Evolutionary conservation across 129 eudicot genomes (phyloP), one percentile per base, ranked within the genome.

Genomic region (Artemisia annua): DNA sequence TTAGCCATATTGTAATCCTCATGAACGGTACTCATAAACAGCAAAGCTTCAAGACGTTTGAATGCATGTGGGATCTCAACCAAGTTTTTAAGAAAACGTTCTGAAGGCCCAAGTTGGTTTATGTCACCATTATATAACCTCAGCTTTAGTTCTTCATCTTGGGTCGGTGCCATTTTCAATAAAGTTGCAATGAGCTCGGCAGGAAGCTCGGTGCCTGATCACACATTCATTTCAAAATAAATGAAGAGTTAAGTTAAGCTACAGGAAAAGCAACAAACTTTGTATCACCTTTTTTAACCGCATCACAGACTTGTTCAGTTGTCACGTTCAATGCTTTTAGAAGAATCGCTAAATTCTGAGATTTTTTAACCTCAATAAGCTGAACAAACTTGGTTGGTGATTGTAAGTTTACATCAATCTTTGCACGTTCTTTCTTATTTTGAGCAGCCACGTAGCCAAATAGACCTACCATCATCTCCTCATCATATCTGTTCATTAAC

Each of bases 91-190:
- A 93, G 88, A 68, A 93, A 93, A 65, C 88, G 86, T 70, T 93
- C 98, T 26, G 97, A 90, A 2, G 92, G 87, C 35, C 97, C 92
- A 15, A 93, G 96, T 13, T 75, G 85, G 59, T 83, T 75, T 48
- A 86, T 16, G 52, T 87, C 96, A 7, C 94, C 98, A 79, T 15
- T 69, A 56, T 70, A 89, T 71, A 85, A 69, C 81, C 87, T 74
- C 18, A 93, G 87, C 68, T 86, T 93, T 30, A 82, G 68, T 67
- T 93, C 98, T 87, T 93, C 98, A 3, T 89, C 98, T 51, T 80
- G 60, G 53, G 89, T 89, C 2, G 98, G 98, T 63, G 96, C 87
- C 98, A 93, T 89, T 82, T 79, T 93, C 74, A 93, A 67, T 84
- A 93, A 81, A 46, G 94, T 89, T 64, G 85, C 79, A 67, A 89